Evolutionary conservation across 306 rosid species (phyloP), one percentile per base, ranked within the genome.

Genomic region (Citrullus amarus): DNA sequence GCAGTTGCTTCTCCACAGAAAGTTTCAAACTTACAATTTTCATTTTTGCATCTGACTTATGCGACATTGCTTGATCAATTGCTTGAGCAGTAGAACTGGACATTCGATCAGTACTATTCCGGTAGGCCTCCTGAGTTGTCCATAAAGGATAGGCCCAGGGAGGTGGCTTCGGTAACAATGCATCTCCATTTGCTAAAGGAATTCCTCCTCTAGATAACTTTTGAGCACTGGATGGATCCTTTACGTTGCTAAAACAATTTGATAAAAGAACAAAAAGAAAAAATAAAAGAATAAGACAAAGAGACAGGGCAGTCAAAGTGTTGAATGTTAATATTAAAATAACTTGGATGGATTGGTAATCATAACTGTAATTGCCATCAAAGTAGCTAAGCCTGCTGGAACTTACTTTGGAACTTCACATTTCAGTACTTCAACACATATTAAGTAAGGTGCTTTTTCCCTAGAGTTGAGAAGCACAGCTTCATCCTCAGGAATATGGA

Each of bases 91-190:
- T 92, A 20, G 98, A 96, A 75, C 91, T 91, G 72, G 99, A 96
- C 98, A 96, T 96, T 83, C 99, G 88, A 77, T 96, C 99, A 79
- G 89, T 87, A 87, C 99, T 96, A 89, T 96, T 96, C 28, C 99
- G 98, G 75, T 96, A 96, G 14, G 72, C 98, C 88, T 96, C 99
- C 83, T 96, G 99, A 76, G 96, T 85, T 84, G 98, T 91, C 93
- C 90, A 85, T 82, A 96, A 88, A 78, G 99, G 98, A 90, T 91
- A 96, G 41, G 99, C 99, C 99, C 99, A 96, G 43, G 99, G 91
- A 80, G 99, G 99, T 80, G 97, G 99, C 83, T 92, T 92, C 30
- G 83, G 93, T 86, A 96, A 84, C 65, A 90, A 77, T 63, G 97
- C 99, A 78, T 96, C 97, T 81, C 99, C 98, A 88, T 91, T 96